phyloP scores from a whole-genome alignment of 1,284 basidiomycete species.

The Laetiporus sulphureus region DNA sequence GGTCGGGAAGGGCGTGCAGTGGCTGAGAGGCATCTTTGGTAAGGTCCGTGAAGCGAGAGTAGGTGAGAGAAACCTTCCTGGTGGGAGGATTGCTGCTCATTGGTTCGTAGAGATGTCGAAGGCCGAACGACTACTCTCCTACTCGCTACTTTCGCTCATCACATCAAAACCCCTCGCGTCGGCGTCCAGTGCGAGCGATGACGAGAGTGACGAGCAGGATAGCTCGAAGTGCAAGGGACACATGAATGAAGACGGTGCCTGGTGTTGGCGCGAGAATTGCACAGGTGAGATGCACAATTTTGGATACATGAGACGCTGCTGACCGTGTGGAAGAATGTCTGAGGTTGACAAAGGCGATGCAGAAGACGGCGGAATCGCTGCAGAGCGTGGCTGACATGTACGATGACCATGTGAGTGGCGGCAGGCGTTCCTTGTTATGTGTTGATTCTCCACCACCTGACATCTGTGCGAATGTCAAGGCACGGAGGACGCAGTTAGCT shows the following conservation, averaged over 20 bases:
- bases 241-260: slow-evolving; percentile 68
- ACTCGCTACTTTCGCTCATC: slow-evolving; percentile 63
- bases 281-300: slow-evolving; percentile 35
- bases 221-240: slow-evolving; percentile 43
- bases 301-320: not conserved
- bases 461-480: too few species aligned
- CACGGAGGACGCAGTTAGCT: slow-evolving; percentile 58
- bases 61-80: slow-evolving; percentile 33
- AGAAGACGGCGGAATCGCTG: slow-evolving; percentile 69
- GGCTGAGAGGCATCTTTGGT: slow-evolving; percentile 53
- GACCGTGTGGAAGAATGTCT: slow-evolving; percentile 51
- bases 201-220: slow-evolving; percentile 42
- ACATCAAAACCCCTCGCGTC: slow-evolving; percentile 57
- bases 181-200: slow-evolving; percentile 36
- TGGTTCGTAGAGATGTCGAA: slow-evolving; percentile 58
- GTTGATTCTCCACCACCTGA: too few species aligned
- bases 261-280: slow-evolving; percentile 82
- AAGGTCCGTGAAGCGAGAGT: slow-evolving; percentile 57
- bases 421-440: too few species aligned
- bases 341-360: slow-evolving; percentile 70
- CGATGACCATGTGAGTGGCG: slow-evolving; percentile 69
- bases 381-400: slow-evolving; percentile 73
- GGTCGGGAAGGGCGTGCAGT: slow-evolving; percentile 63
- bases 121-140: slow-evolving; percentile 63
- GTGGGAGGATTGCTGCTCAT: not conserved